Evolutionary conservation across 352 stramenopile species (phyloP), one percentile per base, ranked within the genome.

Genomic region (Globisporangium perplexum): DNA sequence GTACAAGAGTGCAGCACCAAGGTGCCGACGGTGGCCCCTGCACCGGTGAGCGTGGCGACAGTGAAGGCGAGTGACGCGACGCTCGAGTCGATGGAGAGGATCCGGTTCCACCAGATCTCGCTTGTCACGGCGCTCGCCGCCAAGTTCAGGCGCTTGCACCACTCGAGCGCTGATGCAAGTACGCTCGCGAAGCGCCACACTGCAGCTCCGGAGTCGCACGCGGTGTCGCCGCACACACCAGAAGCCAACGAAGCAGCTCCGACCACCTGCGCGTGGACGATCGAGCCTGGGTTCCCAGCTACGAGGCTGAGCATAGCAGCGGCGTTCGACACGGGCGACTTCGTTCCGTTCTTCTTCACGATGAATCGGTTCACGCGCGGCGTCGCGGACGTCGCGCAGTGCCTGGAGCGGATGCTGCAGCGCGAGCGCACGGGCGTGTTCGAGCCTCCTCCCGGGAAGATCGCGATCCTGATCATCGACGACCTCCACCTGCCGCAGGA

Each of bases 361-460:
- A 73, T 80, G 63, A 65, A 59, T 15, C 49, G 56, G 17, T 47
- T 63, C 47, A 60, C 59, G 4, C 17, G 64, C 8, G 54, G 51
- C 1, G 54, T 59, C 0, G 38, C 46, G 10, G 72, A 71, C 20
- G 31, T 86, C 0, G 52, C 64, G 7, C 64, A 65, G 22, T 78
- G 66, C 43, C 55, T 86, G 8, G 72, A 84, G 35, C 62, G 71
- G 3, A 77, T 82, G 66, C 63, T 86, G 3, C 72, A 86, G 41
- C 75, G 75, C 3, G 75, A 86, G 53, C 66, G 72, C 4, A 74
- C 62, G 3, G 57, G 58, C 0, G 58, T 84, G 24, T 83, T 65
- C 26, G 75, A 86, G 45, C 72, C 75, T 10, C 75, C 75, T 8
- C 70, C 75, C 17, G 75, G 75, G 1, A 84, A 86, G 47, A 59